Evolutionary conservation across 2,329 filamentous ascomycete genomes (phyloP).

Genomic region (Nigrospora sphaerica): DNA sequence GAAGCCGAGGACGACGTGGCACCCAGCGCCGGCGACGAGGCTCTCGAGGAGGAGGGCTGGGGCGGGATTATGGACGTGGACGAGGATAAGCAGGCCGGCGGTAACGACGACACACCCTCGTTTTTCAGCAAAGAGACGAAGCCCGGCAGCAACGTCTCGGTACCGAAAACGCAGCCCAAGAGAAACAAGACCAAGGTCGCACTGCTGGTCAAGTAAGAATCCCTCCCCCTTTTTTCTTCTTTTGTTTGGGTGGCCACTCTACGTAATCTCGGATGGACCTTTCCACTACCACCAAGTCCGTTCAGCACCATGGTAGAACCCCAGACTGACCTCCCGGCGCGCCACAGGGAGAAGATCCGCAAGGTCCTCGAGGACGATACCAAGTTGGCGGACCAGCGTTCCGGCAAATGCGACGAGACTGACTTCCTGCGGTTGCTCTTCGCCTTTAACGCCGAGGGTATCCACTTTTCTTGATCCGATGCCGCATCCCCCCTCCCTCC

Average conservation of each 20-base stretch:
- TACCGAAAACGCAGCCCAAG: slow-evolving; percentile 55
- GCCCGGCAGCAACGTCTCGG: slow-evolving; percentile 22
- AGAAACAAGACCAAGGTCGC: slow-evolving; percentile 75
- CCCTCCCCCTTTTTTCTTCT: too few species aligned
- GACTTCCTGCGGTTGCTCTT: slow-evolving; percentile 77
- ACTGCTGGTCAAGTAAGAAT: slow-evolving; percentile 52
- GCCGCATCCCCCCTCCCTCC: too few species aligned
- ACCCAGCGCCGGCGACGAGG: slow-evolving; percentile 31
- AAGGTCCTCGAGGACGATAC: slow-evolving; percentile 79
- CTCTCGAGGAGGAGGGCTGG: slow-evolving; percentile 29
- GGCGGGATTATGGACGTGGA: slow-evolving; percentile 45
- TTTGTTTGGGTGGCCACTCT: too few species aligned
- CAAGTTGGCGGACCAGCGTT: slow-evolving; percentile 70
- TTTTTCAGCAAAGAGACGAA: slow-evolving; percentile 67
- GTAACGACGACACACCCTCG: slow-evolving; percentile 65
- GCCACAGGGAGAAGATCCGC: slow-evolving; percentile 65
- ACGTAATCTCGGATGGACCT: too few species aligned
- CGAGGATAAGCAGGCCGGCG: slow-evolving; percentile 31
- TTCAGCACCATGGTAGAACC: too few species aligned
- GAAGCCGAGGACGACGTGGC: slow-evolving; percentile 32
- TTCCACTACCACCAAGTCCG: too few species aligned
- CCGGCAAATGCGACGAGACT: slow-evolving; percentile 84
- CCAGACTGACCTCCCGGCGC: too few species aligned
- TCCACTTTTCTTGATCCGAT: slow-evolving; percentile 68
- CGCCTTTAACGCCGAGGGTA: slow-evolving; percentile 85